Evolutionary conservation across 352 stramenopile species (phyloP), one percentile per base, ranked within the genome.

Genomic region (Phytopythium vexans): DNA sequence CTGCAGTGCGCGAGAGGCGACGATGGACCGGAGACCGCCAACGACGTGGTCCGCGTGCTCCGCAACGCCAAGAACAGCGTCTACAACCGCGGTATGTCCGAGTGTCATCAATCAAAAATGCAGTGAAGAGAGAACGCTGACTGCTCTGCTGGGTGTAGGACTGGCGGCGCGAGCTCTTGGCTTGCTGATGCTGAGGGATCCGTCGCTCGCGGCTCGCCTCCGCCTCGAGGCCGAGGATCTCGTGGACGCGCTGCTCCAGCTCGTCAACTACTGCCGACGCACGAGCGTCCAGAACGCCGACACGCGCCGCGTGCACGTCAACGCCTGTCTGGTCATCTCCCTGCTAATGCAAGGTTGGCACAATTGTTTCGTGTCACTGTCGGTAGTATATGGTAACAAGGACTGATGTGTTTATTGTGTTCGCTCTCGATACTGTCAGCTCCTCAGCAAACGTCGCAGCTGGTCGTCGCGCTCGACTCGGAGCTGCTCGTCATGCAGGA

Each of bases 271-370:
- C 50, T 91, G 77, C 37, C 67, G 82, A 12, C 70, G 68, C 34
- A 65, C 70, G 41, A 54, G 62, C 33, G 61, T 60, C 27, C 69
- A 81, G 49, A 86, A 70, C 38, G 54, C 70, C 8, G 83, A 92
- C 47, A 82, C 64, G 31, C 67, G 75, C 21, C 80, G 81, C 27
- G 77, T 89, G 21, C 78, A 91, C 41, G 83, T 93, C 40, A 93
- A 93, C 51, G 90, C 76, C 68, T 93, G 81, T 45, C 73, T 93
- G 49, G 77, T 90, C 36, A 87, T 93, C 63, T 89, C 83, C n/a
- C 68, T 93, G 56, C 44, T 93, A 41, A 92, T 92, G 81, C 74
- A 86, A 72, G 66, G 72, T 71, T 50, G 62, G 52, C 43, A 36
- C 21, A 41, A 27, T 27, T 27, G 36, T 16, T 60, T 33, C 42